A percentile compares a stretch with the other conserved stretches of the same genome.
Evolutionary conservation across 345 rosid genomes (phyloP).

Genomic region (Acer negundo): DNA sequence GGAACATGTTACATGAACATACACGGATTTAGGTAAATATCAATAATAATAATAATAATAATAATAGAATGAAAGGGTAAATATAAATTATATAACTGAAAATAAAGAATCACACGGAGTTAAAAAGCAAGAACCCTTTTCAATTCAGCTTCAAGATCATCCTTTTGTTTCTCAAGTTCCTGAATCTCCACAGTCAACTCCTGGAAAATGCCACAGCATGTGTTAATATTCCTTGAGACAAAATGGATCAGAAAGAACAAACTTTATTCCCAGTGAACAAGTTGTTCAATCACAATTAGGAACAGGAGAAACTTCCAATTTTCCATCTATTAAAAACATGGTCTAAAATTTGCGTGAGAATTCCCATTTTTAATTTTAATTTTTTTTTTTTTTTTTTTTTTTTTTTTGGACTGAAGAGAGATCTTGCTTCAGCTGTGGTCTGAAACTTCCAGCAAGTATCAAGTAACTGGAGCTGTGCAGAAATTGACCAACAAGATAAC

Average conservation of each 20-base stretch:
- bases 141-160: conserved; percentile 77
- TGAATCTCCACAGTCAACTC: conserved; percentile 59
- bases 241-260: background rate
- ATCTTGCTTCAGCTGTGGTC: background rate
- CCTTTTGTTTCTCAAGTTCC: conserved; percentile 67
- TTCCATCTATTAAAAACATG: background rate
- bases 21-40: background rate
- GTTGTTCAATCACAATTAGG: background rate
- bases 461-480: background rate
- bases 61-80: conserved; percentile 2
- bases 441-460: conserved; percentile 2
- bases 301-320: background rate
- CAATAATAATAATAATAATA: background rate
- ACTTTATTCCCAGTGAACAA: background rate
- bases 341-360: background rate
- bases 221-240: conserved; percentile 16
- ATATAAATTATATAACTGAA: background rate
- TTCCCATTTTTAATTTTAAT: background rate
- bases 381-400: no score
- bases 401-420: background rate
- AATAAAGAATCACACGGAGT: background rate
- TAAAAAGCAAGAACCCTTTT: conserved; percentile 41
- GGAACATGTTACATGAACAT: background rate
- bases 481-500: conserved; percentile 7
- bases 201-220: conserved; percentile 41